These are phyloP conservation scores for Myxozyma kluyveri DNA, from an alignment of 805 yeast genomes.

Conservation along the genomic window DNA sequence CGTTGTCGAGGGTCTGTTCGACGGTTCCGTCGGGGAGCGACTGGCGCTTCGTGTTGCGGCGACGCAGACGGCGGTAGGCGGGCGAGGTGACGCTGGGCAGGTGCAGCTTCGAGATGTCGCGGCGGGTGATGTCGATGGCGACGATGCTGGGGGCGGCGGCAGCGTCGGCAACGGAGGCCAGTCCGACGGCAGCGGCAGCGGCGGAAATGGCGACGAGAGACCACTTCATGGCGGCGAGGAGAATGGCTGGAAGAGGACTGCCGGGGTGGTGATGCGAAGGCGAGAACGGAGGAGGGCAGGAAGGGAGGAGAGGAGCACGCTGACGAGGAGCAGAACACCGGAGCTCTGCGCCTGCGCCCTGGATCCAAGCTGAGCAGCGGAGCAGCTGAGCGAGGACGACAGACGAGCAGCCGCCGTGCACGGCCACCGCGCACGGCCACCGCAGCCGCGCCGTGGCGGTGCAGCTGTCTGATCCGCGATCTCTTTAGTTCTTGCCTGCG, in stretches of 20 bases:
- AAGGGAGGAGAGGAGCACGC: background rate
- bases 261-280: background rate
- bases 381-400: too few species aligned
- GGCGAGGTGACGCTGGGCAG: constrained; percentile 2
- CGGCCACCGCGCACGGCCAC: too few species aligned
- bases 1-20: constrained; percentile 21
- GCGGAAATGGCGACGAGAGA: constrained; percentile 1
- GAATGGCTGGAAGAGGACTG: constrained; percentile 1
- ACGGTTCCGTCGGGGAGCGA: constrained; percentile 22
- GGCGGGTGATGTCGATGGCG: constrained; percentile 21
- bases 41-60: constrained; percentile 3
- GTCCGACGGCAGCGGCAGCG: constrained; percentile 5
- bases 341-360: too few species aligned
- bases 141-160: constrained; percentile 9
- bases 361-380: too few species aligned
- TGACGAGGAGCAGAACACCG: background rate
- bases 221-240: background rate
- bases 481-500: too few species aligned
- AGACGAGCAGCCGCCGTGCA: too few species aligned
- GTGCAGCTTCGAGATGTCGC: background rate
- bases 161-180: constrained; percentile 5
- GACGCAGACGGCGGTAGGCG: constrained; percentile 10
- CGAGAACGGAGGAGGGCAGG: background rate
- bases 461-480: too few species aligned
- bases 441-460: too few species aligned